Evolutionary conservation across 164 flowering plant genomes (phyloP).

Genomic region (Umbellularia californica): DNA sequence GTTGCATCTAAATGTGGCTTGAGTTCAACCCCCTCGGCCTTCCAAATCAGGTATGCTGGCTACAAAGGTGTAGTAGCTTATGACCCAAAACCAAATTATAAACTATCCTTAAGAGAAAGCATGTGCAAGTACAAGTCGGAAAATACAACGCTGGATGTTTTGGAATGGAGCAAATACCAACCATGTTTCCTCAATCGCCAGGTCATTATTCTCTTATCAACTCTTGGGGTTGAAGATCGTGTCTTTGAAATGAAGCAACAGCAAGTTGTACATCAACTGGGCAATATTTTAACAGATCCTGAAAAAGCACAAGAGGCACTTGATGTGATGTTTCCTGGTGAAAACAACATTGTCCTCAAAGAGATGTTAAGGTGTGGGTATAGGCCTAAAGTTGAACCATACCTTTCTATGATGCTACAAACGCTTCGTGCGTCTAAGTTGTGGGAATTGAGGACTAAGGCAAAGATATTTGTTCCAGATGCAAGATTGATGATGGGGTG

Average conservation of each 20-base stretch:
- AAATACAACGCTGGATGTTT: conserved; percentile 60
- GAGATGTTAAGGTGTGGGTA: conserved; percentile 82
- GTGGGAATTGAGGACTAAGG: conserved; percentile 48
- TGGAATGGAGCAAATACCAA: conserved; percentile 65
- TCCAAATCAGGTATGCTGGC: conserved; percentile 83
- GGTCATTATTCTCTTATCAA: conserved; percentile 71
- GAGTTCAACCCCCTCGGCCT: conserved; percentile 59
- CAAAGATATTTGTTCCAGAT: conserved; percentile 58
- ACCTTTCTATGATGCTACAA: conserved; percentile 83
- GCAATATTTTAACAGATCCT: conserved; percentile 56
- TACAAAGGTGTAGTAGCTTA: conserved; percentile 93
- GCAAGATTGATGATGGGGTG: conserved; percentile 93
- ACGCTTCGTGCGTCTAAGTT: conserved; percentile 61
- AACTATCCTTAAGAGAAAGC: conserved; percentile 66
- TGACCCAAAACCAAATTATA: conserved; percentile 52
- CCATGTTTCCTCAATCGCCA: conserved; percentile 89
- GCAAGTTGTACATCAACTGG: conserved; percentile 54
- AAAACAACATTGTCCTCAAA: conserved; percentile 51
- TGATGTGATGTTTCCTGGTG: conserved; percentile 71
- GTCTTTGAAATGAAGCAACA: conserved; percentile 63
- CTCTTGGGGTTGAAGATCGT: conserved; percentile 67
- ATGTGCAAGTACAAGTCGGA: conserved; percentile 68
- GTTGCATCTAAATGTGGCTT: conserved; percentile 69
- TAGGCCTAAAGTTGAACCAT: conserved; percentile 73
- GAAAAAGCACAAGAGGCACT: conserved; percentile 58